Evolutionary conservation across 306 rosid genomes (phyloP).

Genomic region (Glycyrrhiza uralensis): DNA sequence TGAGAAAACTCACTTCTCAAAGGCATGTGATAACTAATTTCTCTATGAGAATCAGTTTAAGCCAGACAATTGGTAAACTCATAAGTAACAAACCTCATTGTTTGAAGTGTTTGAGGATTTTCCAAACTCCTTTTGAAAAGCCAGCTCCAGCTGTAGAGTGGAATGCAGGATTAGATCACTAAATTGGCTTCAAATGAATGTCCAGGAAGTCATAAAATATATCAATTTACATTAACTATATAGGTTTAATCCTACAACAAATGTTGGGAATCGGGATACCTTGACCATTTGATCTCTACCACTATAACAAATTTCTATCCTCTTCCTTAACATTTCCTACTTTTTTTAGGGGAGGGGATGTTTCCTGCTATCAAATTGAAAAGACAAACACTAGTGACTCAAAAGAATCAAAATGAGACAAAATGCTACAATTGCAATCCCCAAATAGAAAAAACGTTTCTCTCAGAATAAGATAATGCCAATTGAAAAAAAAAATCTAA

Average conservation of each 20-base stretch:
- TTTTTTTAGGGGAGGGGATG: not conserved
- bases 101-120: conserved; percentile 43
- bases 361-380: not conserved
- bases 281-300: conserved; percentile 10
- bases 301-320: not conserved
- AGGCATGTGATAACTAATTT: not conserved
- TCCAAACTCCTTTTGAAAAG: conserved; percentile 69
- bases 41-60: conserved; percentile 1
- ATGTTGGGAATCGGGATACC: conserved; percentile 7
- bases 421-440: not conserved
- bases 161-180: conserved; percentile 16
- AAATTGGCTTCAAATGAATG: conserved; percentile 19
- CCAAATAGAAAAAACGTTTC: not conserved
- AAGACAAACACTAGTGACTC: not conserved
- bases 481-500: not conserved
- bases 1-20: conserved; percentile 18
- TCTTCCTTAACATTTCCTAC: not conserved
- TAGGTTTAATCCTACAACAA: conserved; percentile 6
- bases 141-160: conserved; percentile 72
- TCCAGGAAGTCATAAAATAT: not conserved
- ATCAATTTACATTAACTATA: not conserved
- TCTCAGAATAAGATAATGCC: not conserved
- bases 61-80: not conserved
- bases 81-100: conserved; percentile 58
- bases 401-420: not conserved